These are phyloP conservation scores for Alternaria infectoria DNA, from an alignment of 2,329 filamentous ascomycete genomes.

Conservation along the genomic window DNA sequence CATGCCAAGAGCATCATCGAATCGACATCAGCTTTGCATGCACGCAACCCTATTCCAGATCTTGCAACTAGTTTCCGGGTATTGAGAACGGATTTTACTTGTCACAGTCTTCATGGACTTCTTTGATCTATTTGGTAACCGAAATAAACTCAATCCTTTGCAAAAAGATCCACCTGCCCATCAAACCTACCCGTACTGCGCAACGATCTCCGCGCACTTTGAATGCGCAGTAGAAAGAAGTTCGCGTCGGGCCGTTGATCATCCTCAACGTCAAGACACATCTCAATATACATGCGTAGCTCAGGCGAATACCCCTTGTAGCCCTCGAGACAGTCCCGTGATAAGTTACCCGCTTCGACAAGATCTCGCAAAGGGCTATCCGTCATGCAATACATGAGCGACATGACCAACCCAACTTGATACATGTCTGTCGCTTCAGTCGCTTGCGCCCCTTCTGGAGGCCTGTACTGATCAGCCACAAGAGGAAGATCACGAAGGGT, in stretches of 20 bases:
- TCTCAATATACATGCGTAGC: background rate
- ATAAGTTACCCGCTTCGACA: background rate
- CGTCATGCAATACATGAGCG: background rate
- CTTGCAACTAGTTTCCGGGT: too few species aligned
- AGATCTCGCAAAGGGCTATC: background rate
- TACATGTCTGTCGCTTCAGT: slow-evolving; percentile 3
- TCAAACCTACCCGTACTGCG: background rate
- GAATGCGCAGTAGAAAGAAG: background rate
- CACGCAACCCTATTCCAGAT: too few species aligned
- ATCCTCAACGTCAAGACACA: background rate
- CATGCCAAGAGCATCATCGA: too few species aligned
- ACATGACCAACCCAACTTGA: background rate
- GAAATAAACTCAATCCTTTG: background rate
- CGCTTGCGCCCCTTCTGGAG: background rate
- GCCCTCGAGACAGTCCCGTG: background rate
- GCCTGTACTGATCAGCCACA: background rate
- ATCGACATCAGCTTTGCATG: too few species aligned
- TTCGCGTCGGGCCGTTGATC: background rate
- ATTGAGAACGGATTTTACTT: too few species aligned
- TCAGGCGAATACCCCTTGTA: background rate
- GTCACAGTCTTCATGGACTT: too few species aligned
- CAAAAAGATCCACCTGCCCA: background rate
- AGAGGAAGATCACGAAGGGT: background rate
- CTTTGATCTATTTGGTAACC: too few species aligned
- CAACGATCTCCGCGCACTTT: background rate